These are phyloP conservation scores for Penicillium brevicompactum DNA, from an alignment of 2,329 filamentous ascomycete genomes.

Conservation along the genomic window DNA sequence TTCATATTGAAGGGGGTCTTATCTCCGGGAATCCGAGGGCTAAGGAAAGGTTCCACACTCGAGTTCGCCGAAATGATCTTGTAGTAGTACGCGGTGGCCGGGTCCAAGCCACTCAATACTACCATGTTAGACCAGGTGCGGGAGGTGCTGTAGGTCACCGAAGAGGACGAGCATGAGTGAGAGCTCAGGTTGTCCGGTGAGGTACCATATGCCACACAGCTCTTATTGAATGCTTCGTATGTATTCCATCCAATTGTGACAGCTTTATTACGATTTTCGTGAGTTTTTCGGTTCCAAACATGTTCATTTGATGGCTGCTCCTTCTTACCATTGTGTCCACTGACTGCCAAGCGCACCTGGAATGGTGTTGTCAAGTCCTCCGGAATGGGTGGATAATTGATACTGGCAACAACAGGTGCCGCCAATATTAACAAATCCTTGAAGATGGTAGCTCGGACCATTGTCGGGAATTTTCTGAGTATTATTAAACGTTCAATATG, in stretches of 20 bases:
- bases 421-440: too few species aligned
- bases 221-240: conserved; percentile 47
- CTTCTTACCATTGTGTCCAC: too few species aligned
- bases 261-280: conserved; percentile 33
- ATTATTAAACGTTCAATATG: too few species aligned
- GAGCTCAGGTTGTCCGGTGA: conserved; percentile 41
- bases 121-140: conserved; percentile 57
- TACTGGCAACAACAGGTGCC: too few species aligned
- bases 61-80: conserved; percentile 61
- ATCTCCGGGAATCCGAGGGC: conserved; percentile 58
- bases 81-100: conserved; percentile 63
- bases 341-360: too few species aligned
- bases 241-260: conserved; percentile 62
- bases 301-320: not conserved
- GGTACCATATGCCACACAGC: conserved; percentile 57
- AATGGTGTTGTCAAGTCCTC: too few species aligned
- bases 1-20: conserved; percentile 56
- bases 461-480: too few species aligned
- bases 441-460: too few species aligned
- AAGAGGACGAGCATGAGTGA: conserved; percentile 49
- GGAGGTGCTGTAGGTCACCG: conserved; percentile 56
- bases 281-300: too few species aligned
- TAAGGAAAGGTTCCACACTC: conserved; percentile 56
- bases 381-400: too few species aligned
- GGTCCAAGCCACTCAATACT: conserved; percentile 47